Evolutionary conservation across 306 rosid genomes (phyloP).

Genomic region (Sphenostylis stenocarpa): DNA sequence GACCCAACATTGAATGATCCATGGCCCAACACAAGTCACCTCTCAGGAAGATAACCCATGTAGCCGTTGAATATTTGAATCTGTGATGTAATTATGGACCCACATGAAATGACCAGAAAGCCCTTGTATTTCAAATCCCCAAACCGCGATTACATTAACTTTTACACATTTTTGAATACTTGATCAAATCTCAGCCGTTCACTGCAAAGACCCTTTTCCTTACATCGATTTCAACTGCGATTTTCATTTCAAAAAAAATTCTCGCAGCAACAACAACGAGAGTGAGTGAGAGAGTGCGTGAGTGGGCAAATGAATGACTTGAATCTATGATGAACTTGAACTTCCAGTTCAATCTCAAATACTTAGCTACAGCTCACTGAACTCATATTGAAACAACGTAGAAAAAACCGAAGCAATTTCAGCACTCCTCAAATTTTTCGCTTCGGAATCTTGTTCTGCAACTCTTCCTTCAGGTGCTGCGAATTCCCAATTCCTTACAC

Average conservation of each 20-base stretch:
- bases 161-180: conserved; percentile 38
- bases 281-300: background rate
- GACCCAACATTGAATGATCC: background rate
- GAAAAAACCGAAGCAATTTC: conserved; percentile 28
- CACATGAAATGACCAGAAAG: conserved; percentile 42
- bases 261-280: background rate
- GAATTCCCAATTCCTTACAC: background rate
- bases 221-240: background rate
- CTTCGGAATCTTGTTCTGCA: conserved; percentile 54
- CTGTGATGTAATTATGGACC: conserved; percentile 7
- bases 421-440: conserved; percentile 44
- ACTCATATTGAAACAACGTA: conserved; percentile 6
- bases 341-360: conserved; percentile 39
- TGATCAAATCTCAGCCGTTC: conserved; percentile 71
- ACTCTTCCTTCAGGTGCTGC: conserved; percentile 67
- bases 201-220: conserved; percentile 25
- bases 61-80: conserved; percentile 84
- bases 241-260: conserved; percentile 34
- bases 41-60: background rate
- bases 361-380: conserved; percentile 7
- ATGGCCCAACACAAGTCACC: background rate
- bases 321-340: conserved; percentile 36
- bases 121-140: conserved; percentile 61
- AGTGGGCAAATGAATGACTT: background rate
- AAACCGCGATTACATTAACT: conserved; percentile 54